phyloP scores from a whole-genome alignment of 2,329 filamentous ascomycete genomes.

The Pseudopithomyces chartarum region DNA sequence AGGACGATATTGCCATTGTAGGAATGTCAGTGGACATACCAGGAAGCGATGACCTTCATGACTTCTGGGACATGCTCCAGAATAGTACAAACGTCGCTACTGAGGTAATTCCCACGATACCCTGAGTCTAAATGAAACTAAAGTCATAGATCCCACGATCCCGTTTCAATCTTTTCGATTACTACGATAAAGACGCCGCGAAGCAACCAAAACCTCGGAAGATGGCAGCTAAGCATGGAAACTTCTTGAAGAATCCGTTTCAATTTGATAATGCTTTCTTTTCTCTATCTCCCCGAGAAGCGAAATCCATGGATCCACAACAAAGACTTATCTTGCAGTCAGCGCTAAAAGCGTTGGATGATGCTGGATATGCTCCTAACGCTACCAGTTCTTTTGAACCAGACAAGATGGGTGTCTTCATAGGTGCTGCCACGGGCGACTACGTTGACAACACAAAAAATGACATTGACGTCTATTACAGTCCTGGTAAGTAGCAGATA shows the following conservation, averaged over 20 bases:
- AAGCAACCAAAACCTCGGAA: background rate
- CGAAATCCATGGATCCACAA: slow-evolving; percentile 15
- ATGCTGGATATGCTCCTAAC: slow-evolving; percentile 28
- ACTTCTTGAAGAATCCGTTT: slow-evolving; percentile 11
- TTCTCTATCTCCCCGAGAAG: slow-evolving; percentile 9
- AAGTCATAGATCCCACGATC: no score
- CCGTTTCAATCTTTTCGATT: background rate
- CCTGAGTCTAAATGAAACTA: no score
- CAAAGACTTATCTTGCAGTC: slow-evolving; percentile 10
- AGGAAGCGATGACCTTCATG: no score
- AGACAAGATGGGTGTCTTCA: slow-evolving; percentile 31
- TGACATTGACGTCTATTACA: slow-evolving; percentile 22
- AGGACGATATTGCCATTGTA: no score
- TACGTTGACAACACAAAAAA: slow-evolving; percentile 31
- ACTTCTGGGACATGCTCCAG: no score
- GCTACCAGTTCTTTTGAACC: background rate
- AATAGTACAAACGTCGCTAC: no score
- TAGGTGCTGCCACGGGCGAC: slow-evolving; percentile 34
- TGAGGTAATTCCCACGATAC: no score
- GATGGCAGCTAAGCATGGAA: slow-evolving; percentile 1
- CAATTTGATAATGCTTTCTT: slow-evolving; percentile 13
- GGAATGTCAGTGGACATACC: no score
- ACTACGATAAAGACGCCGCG: background rate
- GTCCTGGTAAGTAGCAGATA: slow-evolving; percentile 29
- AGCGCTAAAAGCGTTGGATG: slow-evolving; percentile 16